Conservation (phyloP, 352 stramenopile species). For the Pythium sp. region DNA sequence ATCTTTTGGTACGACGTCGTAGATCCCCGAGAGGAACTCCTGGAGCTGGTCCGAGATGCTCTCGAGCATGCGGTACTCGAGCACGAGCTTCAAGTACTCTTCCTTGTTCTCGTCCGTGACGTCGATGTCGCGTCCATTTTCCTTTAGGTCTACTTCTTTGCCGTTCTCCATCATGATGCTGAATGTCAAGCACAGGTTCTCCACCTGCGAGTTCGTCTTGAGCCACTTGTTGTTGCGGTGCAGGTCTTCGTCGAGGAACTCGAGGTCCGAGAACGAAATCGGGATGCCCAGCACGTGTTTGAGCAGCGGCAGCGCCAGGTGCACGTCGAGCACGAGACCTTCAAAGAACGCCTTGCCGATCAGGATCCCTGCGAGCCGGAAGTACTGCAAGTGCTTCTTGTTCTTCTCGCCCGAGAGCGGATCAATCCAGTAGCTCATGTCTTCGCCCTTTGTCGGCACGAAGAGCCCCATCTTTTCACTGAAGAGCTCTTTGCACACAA, state of each 20-base stretch:
- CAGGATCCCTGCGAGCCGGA: slow-evolving; percentile 57
- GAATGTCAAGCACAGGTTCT: slow-evolving; percentile 65
- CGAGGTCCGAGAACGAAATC: slow-evolving; percentile 75
- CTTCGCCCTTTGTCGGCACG: slow-evolving; percentile 52
- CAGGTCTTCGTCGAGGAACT: slow-evolving; percentile 71
- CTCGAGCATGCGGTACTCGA: slow-evolving; percentile 77
- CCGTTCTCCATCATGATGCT: slow-evolving; percentile 61
- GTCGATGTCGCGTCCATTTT: slow-evolving; percentile 86
- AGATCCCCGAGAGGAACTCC: slow-evolving; percentile 65
- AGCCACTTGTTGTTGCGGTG: slow-evolving; percentile 70
- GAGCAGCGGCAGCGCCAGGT: slow-evolving; percentile 63
- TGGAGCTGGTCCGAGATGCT: slow-evolving; percentile 63
- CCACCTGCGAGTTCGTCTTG: slow-evolving; percentile 50
- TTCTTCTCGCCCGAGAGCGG: slow-evolving; percentile 47
- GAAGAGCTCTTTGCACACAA: slow-evolving; percentile 59
- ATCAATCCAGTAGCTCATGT: slow-evolving; percentile 73
- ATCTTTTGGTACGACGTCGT: slow-evolving; percentile 68
- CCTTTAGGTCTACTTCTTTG: slow-evolving; percentile 88
- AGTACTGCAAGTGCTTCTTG: slow-evolving; percentile 47
- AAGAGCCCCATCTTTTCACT: slow-evolving; percentile 52
- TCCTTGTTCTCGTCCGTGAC: slow-evolving; percentile 96
- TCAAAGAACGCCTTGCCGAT: slow-evolving; percentile 68
- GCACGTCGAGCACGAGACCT: slow-evolving; percentile 54
- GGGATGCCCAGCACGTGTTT: slow-evolving; percentile 71
- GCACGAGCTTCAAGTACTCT: slow-evolving; percentile 82